Evolutionary conservation across 495 filamentous ascomycete genomes (phyloP).

Genomic region (Penicillium subrubescens): DNA sequence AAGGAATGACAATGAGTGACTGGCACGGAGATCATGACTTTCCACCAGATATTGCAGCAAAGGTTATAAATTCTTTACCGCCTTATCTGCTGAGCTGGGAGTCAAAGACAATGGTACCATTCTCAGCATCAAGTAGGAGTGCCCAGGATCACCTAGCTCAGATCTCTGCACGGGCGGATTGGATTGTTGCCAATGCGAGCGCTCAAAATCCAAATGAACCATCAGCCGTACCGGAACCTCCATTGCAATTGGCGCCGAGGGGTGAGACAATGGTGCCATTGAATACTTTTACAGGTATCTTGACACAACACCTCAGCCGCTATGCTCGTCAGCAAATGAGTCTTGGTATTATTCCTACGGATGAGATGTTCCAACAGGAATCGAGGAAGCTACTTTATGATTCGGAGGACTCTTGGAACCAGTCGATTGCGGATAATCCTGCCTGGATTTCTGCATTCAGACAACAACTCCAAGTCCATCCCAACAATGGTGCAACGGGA

Average conservation of each 20-base stretch:
- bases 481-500: background rate
- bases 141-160: constrained; percentile 22
- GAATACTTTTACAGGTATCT: constrained; percentile 21
- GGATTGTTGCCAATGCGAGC: background rate
- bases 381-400: constrained; percentile 61
- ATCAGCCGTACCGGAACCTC: background rate
- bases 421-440: constrained; percentile 60
- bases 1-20: constrained; percentile 62
- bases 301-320: constrained; percentile 42
- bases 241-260: background rate
- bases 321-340: constrained; percentile 48
- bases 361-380: constrained; percentile 57
- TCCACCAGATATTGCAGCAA: constrained; percentile 58
- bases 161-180: constrained; percentile 21
- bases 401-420: constrained; percentile 63
- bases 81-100: constrained; percentile 45
- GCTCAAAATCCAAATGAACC: background rate
- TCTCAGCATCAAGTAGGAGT: constrained; percentile 21
- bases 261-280: constrained; percentile 6
- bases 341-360: constrained; percentile 51
- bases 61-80: constrained; percentile 65
- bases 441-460: constrained; percentile 42
- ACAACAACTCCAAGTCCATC: constrained; percentile 1
- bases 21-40: constrained; percentile 75
- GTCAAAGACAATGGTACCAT: constrained; percentile 28